Evolutionary conservation across 129 eudicot species (phyloP), one percentile per base, ranked within the genome.

Genomic region (Cynara cardunculus): DNA sequence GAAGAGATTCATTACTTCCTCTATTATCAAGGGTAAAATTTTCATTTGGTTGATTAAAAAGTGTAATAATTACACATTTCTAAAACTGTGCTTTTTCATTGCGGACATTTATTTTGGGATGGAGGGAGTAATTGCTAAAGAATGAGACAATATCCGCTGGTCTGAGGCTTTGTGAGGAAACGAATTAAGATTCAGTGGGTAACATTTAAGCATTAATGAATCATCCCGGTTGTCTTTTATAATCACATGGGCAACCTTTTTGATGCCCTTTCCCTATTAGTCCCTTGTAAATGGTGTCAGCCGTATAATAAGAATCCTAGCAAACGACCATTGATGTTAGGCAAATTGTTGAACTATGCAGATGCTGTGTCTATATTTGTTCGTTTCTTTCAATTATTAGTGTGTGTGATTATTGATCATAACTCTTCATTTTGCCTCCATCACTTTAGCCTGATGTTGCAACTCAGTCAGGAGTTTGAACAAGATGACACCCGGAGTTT

Each of bases 401-500:
- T 5, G 44, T 61, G 21, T 80, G 44, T 74, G 74, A 12, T n/a
- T 49, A 34, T 21, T 80, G 31, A 62, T 65, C 12, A 14, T 44
- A 19, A 53, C 24, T 21, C 34, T 73, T 83, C 73, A 31, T 66
- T 76, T 21, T 64, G 21, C 81, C 34, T 64, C 74, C 12, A 34
- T 78, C 65, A 22, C 73, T 73, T 10, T 72, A 92, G 97, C 90
- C 73, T 90, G 39, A 81, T 92, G 91, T 78, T 84, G 78, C 97
- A 92, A 83, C 74, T 86, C 67, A 83, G 80, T 81, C 97, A 92
- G 88, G 97, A 92, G 25, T 85, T 81, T 80, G 97, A 92, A 24
- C 92, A 78, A 64, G 97, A 92, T 2, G 94, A 90, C 31, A 31
- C 89, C 76, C 88, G 91, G 49, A 87, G 86, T 59, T 92, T 92